A percentile compares a stretch with the other conserved stretches of the same genome.
Conservation (phyloP, 2,329 filamentous ascomycete species). For the Exserohilum rostratum region DNA sequence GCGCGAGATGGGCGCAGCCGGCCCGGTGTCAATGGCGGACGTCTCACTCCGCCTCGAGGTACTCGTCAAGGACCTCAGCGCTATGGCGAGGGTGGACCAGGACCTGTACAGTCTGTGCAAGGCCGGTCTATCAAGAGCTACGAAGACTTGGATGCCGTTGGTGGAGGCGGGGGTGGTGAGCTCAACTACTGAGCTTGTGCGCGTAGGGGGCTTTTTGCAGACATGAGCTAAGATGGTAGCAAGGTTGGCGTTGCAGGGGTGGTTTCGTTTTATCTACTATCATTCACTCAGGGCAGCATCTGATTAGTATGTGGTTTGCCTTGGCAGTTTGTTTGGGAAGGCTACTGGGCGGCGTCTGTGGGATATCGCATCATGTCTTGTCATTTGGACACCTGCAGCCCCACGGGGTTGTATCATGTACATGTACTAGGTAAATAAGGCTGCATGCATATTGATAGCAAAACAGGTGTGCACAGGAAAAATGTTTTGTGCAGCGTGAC, state of each 20-base stretch:
- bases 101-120: constrained; percentile 88
- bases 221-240: constrained; percentile 16
- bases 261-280: constrained; percentile 13
- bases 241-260: constrained; percentile 23
- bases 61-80: constrained; percentile 62
- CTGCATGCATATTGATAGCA: constrained; percentile 5
- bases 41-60: constrained; percentile 58
- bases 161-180: constrained; percentile 71
- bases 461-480: too few relatives aligned
- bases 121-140: constrained; percentile 95
- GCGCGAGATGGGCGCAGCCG: constrained; percentile 51
- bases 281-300: constrained; percentile 19
- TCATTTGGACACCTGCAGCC: constrained; percentile 2
- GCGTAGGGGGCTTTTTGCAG: background rate
- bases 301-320: too few relatives aligned
- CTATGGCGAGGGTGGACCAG: constrained; percentile 76
- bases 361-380: background rate
- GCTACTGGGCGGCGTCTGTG: constrained; percentile 13
- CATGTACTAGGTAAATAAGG: constrained; percentile 4
- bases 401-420: constrained; percentile 8
- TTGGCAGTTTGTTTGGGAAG: constrained; percentile 9
- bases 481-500: background rate
- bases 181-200: constrained; percentile 74
- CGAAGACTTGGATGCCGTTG: constrained; percentile 88
- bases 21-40: constrained; percentile 55